Evolutionary conservation across 2,329 filamentous ascomycete genomes (phyloP), one percentile per base, ranked within the genome.

Genomic region (Ceratocystis eucalypticola): DNA sequence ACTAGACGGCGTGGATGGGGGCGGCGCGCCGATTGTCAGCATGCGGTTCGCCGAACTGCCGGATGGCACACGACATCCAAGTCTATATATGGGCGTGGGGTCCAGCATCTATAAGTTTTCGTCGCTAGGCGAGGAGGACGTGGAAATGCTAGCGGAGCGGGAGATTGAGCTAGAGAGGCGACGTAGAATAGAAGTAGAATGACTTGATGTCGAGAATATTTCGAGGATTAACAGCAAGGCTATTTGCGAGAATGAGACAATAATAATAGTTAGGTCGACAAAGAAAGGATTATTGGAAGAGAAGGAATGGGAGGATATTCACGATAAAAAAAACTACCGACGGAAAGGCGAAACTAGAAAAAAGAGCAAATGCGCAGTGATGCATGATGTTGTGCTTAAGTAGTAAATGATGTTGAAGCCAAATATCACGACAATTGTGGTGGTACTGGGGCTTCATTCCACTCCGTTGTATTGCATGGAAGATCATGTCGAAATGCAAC

Each of bases 61-160:
- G 0, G 66, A 67, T 53, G 66, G 66, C 12, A 67, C 57, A 28
- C 41, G 48, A n/a, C 17, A 61, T 33, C 55, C 55, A 3, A 65
- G 63, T 30, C 62, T 67, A 57, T 67, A 55, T 37, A 53, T 67
- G 45, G 66, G 66, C 3, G 66, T 67, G 17, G 66, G 66, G 4
- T 25, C 44, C 1, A 57, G 55, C 2, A 45, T 67, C 12, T 67
- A 67, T 5, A 67, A 67, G 46, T 65, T 67, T 28, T 65, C 66
- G 17, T 46, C 61, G 37, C 33, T 67, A 3, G 61, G 45, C 4
- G 37, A 57, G 50, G 65, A 67, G n/a, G 61, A 61, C n/a, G 12
- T 61, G 17, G 65, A 61, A 20, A 59, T 55, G 50, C 30, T 67
- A 20, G 53, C 46, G 53, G 25, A 57, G 17, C 25, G 62, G 17